Conservation (phyloP, 2,329 filamentous ascomycete species). For the Dothidotthia symphoricarpi region DNA sequence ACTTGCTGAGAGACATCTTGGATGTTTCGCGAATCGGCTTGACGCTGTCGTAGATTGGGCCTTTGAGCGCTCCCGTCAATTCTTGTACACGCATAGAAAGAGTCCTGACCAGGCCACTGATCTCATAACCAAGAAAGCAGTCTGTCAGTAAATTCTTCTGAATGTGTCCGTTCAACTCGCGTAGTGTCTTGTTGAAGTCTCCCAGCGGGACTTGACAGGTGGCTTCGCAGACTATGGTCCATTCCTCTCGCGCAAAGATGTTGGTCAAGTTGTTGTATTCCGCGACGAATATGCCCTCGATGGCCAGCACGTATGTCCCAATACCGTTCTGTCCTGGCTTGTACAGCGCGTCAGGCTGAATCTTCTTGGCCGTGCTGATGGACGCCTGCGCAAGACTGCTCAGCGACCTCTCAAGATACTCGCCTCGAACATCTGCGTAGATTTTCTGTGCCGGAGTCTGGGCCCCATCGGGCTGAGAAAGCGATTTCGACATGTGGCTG, state of each 20-base stretch:
- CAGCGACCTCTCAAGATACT: slow-evolving; percentile 78
- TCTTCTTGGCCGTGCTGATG: slow-evolving; percentile 71
- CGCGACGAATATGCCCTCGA: slow-evolving; percentile 82
- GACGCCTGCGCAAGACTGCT: slow-evolving; percentile 86
- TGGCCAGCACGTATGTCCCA: slow-evolving; percentile 78
- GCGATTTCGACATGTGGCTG: slow-evolving; percentile 66
- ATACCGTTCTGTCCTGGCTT: slow-evolving; percentile 87
- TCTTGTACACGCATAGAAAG: slow-evolving; percentile 77
- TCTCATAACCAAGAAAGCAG: slow-evolving; percentile 92
- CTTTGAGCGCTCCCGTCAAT: slow-evolving; percentile 81
- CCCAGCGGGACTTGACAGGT: slow-evolving; percentile 76
- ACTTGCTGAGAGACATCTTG: slow-evolving; percentile 76
- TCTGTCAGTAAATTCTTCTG: slow-evolving; percentile 83
- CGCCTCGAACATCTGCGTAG: slow-evolving; percentile 81
- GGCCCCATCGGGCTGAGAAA: slow-evolving; percentile 45
- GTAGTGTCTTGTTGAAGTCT: slow-evolving; percentile 80
- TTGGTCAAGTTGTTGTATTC: slow-evolving; percentile 90
- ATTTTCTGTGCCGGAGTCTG: slow-evolving; percentile 75
- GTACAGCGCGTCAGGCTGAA: slow-evolving; percentile 75
- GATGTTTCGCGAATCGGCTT: slow-evolving; percentile 90
- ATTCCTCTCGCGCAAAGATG: slow-evolving; percentile 83
- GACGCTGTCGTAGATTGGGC: slow-evolving; percentile 76
- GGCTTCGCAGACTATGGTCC: slow-evolving; percentile 72
- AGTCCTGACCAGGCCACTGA: slow-evolving; percentile 82
- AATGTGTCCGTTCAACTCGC: slow-evolving; percentile 87